Base-by-base conservation (phyloP, 2,329 filamentous ascomycete genomes). In the Phoma herbarum region DNA sequence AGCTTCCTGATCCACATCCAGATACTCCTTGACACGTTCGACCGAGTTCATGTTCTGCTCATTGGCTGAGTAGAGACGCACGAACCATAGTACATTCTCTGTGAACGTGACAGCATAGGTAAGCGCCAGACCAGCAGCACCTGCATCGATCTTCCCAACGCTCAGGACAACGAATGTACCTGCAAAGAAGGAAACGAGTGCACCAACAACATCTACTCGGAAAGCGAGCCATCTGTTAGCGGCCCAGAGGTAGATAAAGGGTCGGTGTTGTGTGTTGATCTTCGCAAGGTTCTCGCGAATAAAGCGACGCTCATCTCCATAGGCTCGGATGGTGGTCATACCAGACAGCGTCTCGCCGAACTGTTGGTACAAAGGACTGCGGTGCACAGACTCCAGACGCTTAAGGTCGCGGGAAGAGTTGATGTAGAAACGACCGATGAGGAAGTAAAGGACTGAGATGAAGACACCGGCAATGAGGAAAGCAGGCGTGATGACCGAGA, bases 1-100 rank as follows among this genome's bases (percentile, higher is more conserved):
- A 1, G 95, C 93, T 79, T 99, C 95, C 76, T 97, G 94, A 69
- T 98, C 94, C 1, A 99, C 91, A 43, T 98, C 92, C 33, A 98
- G 85, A 73, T 98, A 99, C 75, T 99, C 95, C 81, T 97, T 96
- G 73, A 99, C 90, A 72, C 95, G 91, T 79, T 99, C 95, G 47
- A 98, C 93, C 2, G 94, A 94, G 79, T 99, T 99, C 95, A 99
- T 98, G 79, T 97, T 98, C 78, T 99, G 95, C 79, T 99, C 95
- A 71, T 98, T 97, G 73, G 91, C 88, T 0, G 93, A 90, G 76
- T 99, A 99, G 14, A 97, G 84, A 45, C 95, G 89, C 28, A 99
- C 93, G 54, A 98, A 88, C 95, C 95, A 99, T 18, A 99, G 81
- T 7, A 99, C 90, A 66, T 97, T 98, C 77, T 99, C 95, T 0